Conservation (phyloP, 179 eudicot genomes). For the Vitellaria paradoxa region DNA sequence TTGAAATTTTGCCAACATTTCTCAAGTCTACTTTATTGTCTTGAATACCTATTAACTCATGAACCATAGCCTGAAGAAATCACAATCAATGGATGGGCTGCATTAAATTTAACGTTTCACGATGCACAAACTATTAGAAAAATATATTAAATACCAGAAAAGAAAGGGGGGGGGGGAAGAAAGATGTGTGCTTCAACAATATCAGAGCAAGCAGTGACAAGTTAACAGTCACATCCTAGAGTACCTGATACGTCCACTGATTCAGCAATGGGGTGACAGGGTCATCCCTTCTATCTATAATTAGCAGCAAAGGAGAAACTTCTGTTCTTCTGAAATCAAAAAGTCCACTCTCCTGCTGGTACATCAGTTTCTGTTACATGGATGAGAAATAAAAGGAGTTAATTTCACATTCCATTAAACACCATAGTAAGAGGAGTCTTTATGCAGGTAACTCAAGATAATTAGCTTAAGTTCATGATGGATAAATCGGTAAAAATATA, state of each 20-base stretch:
- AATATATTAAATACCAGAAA: neutral
- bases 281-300: constrained; percentile 85
- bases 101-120: neutral
- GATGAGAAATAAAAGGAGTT: constrained; percentile 1
- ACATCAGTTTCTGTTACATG: constrained; percentile 74
- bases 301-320: constrained; percentile 71
- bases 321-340: constrained; percentile 89
- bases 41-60: constrained; percentile 80
- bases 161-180: neutral
- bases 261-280: constrained; percentile 91
- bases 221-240: constrained; percentile 11
- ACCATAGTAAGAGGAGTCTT: neutral
- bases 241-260: constrained; percentile 97
- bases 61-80: constrained; percentile 79
- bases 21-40: constrained; percentile 88
- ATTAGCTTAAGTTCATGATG: neutral
- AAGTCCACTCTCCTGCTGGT: constrained; percentile 93
- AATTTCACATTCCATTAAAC: neutral
- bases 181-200: neutral
- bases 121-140: neutral
- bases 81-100: neutral
- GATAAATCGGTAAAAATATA: neutral
- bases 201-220: neutral
- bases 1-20: constrained; percentile 53
- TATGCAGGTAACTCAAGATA: neutral